Conservation (phyloP, 192 early-diverging fungal genomes). For the Coemansia pectinata region DNA sequence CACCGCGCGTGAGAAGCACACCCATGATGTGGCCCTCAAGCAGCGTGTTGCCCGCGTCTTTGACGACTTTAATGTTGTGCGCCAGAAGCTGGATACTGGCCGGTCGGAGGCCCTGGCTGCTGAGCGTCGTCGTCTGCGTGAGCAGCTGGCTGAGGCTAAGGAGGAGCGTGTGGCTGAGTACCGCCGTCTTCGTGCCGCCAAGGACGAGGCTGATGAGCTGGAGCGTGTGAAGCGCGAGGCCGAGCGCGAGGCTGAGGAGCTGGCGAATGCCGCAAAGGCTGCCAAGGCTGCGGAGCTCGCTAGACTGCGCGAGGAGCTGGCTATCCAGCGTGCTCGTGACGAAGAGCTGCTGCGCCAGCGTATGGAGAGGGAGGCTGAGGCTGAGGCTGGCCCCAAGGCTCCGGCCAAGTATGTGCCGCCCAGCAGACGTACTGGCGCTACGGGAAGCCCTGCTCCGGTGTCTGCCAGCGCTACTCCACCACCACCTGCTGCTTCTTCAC, state of each 20-base stretch:
- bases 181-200: conserved; percentile 43
- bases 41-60: conserved; percentile 77
- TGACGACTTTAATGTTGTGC: conserved; percentile 71
- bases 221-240: conserved; percentile 57
- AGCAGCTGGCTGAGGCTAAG: conserved; percentile 55
- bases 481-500: neutral
- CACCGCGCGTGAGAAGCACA: conserved; percentile 65
- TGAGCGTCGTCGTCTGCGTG: conserved; percentile 62
- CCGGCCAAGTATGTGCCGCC: conserved; percentile 43
- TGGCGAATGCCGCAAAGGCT: conserved; percentile 21
- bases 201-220: conserved; percentile 47
- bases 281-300: conserved; percentile 48
- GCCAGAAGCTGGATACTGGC: conserved; percentile 56
- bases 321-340: conserved; percentile 46
- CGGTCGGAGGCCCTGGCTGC: conserved; percentile 64
- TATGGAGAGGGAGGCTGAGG: conserved; percentile 34
- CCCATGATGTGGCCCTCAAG: conserved; percentile 75
- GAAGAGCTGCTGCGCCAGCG: conserved; percentile 55
- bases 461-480: conserved; percentile 16
- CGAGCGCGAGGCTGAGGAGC: conserved; percentile 35
- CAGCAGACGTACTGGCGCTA: conserved; percentile 23
- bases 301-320: conserved; percentile 44
- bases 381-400: conserved; percentile 8
- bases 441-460: conserved; percentile 4
- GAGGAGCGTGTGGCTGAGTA: conserved; percentile 54